Base-by-base conservation (phyloP, 495 filamentous ascomycete species). In the Podospora bellae-mahoneyi region DNA sequence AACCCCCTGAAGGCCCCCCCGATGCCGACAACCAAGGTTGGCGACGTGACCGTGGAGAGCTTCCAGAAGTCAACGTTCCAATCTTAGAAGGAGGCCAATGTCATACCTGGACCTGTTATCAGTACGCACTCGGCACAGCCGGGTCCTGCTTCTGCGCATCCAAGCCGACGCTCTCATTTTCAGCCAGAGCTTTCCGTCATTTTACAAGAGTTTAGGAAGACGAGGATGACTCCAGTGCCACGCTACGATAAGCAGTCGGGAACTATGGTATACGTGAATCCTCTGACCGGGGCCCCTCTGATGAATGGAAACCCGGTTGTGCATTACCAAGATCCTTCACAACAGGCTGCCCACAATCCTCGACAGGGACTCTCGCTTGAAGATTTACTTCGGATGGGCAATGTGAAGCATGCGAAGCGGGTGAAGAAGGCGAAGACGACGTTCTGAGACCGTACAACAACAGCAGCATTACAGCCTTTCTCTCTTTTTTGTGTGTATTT, bases 31-130 rank as follows among this genome's bases (percentile, higher is more conserved):
- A 85, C 86, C 71, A 90, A 90, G 75, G 81, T 83, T 28, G 83
- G 81, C 19, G 84, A 96, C 75, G 90, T 95, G 54, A 87, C 85
- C 30, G 86, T 89, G 4, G 92, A 97, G 78, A 93, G 90, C 75
- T 96, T 97, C 79, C 92, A 96, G 76, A 94, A 94, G 82, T 91
- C 91, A 66, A 89, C 91, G 57, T 96, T 96, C 78, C 91, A 91
- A 79, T 88, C 88, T n/a, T 89, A 85, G 75, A 26, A 61, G 39
- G 62, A 63, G 58, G 5, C 55, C n/a, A 48, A 48, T 48, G 39
- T 48, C 39, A 48, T 16, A 48, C 39, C 39, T 48, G 39, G 39
- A 48, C 39, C 39, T 48, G 7, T 48, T 10, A 48, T 16, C 7
- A 48, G 5, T 16, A 48, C 39, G 39, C 39, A 16, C 15, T 13